Conservation (phyloP, 495 filamentous ascomycete genomes). For the Diplogelasinospora grovesii region DNA sequence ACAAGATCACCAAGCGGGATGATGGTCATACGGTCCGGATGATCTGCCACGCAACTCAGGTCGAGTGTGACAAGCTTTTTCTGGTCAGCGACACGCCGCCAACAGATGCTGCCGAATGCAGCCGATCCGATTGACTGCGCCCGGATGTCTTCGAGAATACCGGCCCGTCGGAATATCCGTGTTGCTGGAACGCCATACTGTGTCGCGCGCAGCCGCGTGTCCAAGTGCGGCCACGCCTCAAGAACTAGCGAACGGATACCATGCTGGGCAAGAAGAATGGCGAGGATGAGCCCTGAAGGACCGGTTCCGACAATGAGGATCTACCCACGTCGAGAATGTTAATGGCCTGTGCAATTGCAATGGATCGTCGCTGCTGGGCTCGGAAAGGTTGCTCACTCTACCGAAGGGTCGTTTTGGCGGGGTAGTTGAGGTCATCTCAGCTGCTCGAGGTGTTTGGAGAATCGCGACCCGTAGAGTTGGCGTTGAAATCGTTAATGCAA, state of each 20-base stretch:
- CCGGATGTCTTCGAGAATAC: conserved; percentile 40
- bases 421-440: no score
- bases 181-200: conserved; percentile 41
- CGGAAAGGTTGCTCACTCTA: no score
- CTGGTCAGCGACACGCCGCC: conserved; percentile 39
- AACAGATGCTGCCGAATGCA: conserved; percentile 38
- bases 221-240: conserved; percentile 42
- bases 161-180: conserved; percentile 43
- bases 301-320: conserved; percentile 52
- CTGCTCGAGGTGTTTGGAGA: no score
- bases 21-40: conserved; percentile 36
- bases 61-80: conserved; percentile 22
- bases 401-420: no score
- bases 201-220: conserved; percentile 50
- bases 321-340: no score
- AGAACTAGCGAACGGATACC: conserved; percentile 47
- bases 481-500: no score
- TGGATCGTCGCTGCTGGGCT: no score
- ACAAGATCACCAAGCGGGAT: conserved; percentile 42
- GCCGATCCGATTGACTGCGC: conserved; percentile 35
- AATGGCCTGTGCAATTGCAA: no score
- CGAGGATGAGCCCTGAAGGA: conserved; percentile 50
- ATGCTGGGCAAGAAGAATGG: conserved; percentile 47
- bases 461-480: no score
- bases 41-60: no score